These are phyloP conservation scores for Exophiala viscosa DNA, from an alignment of 2,329 filamentous ascomycete genomes.

Conservation along the genomic window DNA sequence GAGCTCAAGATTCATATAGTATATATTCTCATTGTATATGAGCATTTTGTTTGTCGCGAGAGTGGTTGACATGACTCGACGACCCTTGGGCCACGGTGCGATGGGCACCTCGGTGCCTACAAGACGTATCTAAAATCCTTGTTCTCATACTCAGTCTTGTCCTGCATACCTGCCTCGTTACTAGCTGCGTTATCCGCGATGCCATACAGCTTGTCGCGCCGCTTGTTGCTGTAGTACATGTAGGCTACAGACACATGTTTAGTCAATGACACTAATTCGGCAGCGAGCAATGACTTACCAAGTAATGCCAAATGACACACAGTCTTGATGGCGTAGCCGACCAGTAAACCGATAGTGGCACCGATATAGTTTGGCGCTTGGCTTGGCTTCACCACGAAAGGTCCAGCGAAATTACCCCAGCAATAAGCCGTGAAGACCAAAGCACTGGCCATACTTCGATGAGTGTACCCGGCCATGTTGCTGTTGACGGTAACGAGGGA, in stretches of 20 bases:
- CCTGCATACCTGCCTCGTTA: constrained; percentile 41
- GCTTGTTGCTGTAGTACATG: constrained; percentile 36
- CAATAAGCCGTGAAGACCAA: constrained; percentile 40
- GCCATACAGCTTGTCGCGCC: constrained; percentile 35
- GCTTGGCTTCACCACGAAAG: constrained; percentile 37
- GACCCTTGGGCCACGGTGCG: too few relatives aligned
- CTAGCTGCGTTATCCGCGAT: constrained; percentile 34
- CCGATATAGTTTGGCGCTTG: constrained; percentile 34
- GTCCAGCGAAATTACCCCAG: constrained; percentile 40
- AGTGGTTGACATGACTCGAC: not conserved
- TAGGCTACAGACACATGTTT: constrained; percentile 26
- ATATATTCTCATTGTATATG: too few relatives aligned
- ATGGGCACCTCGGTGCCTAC: not conserved
- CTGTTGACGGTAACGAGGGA: constrained; percentile 35
- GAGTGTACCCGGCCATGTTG: constrained; percentile 40
- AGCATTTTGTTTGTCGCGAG: not conserved
- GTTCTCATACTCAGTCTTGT: constrained; percentile 40
- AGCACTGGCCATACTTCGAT: constrained; percentile 35
- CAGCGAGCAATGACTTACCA: constrained; percentile 25
- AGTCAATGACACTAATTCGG: not conserved
- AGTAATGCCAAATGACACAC: constrained; percentile 37
- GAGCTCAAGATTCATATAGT: too few relatives aligned
- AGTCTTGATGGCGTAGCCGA: constrained; percentile 40
- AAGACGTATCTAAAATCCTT: constrained; percentile 43
- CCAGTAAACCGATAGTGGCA: constrained; percentile 40